phyloP scores from a whole-genome alignment of 805 yeast genomes.

The Candida tallmaniae region DNA sequence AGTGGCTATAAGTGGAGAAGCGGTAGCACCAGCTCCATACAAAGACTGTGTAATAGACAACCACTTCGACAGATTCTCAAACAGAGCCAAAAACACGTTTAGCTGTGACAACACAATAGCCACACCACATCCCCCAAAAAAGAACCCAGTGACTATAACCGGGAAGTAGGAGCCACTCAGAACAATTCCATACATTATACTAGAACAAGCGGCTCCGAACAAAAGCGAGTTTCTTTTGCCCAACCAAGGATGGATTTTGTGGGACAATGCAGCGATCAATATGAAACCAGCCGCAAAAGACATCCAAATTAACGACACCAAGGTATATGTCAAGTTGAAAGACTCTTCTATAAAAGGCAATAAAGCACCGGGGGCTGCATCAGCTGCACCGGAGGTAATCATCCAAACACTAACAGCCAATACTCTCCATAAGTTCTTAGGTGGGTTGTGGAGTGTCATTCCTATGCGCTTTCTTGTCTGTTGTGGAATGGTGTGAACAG shows the following conservation, averaged over 20 bases:
- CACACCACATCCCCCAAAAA: conserved; percentile 53
- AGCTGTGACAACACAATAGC: conserved; percentile 47
- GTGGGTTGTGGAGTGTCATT: conserved; percentile 42
- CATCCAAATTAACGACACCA: conserved; percentile 56
- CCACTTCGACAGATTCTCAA: conserved; percentile 51
- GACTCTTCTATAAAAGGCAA: conserved; percentile 49
- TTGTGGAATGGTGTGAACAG: not conserved
- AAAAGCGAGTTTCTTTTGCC: conserved; percentile 38
- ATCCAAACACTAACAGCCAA: conserved; percentile 38
- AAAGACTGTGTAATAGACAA: conserved; percentile 63
- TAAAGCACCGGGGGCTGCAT: conserved; percentile 60
- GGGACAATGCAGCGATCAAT: conserved; percentile 43
- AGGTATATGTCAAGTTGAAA: conserved; percentile 45
- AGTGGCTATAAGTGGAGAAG: conserved; percentile 64
- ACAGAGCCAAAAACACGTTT: conserved; percentile 47
- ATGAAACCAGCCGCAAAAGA: conserved; percentile 53
- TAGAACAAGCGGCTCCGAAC: conserved; percentile 31
- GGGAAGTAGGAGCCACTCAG: conserved; percentile 47
- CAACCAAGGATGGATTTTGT: conserved; percentile 35
- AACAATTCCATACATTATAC: conserved; percentile 41
- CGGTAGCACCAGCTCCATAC: conserved; percentile 70
- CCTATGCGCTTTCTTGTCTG: conserved; percentile 1
- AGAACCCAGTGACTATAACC: conserved; percentile 45
- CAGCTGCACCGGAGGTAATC: conserved; percentile 42
- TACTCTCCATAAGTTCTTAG: conserved; percentile 39